These are phyloP conservation scores for Lantana camara DNA, from an alignment of 257 asterid genomes.

Conservation along the genomic window DNA sequence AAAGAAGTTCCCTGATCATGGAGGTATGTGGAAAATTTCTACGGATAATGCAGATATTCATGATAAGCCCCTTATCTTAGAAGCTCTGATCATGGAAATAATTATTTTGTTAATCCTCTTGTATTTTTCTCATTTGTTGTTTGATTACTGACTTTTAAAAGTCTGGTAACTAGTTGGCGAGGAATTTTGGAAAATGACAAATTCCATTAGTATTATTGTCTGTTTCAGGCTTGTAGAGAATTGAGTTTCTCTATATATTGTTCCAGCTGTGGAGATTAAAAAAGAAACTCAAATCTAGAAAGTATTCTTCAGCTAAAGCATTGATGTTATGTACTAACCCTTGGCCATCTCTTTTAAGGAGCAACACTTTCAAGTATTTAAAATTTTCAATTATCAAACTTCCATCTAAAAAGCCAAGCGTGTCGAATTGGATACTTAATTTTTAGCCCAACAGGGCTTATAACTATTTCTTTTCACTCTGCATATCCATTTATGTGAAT, in stretches of 20 bases:
- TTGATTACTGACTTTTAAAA: not conserved
- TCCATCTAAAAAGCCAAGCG: not conserved
- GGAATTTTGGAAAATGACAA: not conserved
- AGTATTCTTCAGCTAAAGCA: too few species aligned
- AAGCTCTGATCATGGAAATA: not conserved
- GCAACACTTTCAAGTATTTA: not conserved
- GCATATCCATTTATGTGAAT: not conserved
- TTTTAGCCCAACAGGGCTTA: not conserved
- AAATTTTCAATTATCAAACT: not conserved
- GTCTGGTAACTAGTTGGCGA: not conserved
- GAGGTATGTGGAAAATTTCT: slow-evolving; percentile 64
- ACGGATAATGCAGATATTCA: slow-evolving; percentile 2
- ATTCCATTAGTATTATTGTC: not conserved
- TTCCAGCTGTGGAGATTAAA: not conserved
- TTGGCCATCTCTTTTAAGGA: not conserved
- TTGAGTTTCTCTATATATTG: not conserved
- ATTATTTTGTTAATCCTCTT: not conserved
- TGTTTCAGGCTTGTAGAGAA: not conserved
- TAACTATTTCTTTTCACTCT: not conserved
- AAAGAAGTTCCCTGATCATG: slow-evolving; percentile 99
- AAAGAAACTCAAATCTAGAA: too few species aligned
- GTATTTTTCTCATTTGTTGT: not conserved
- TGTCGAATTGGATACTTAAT: not conserved
- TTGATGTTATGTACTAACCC: not conserved
- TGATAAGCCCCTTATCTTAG: not conserved